Evolutionary conservation across 2,329 filamentous ascomycete species (phyloP).

Genomic region (Mariannaea elegans): DNA sequence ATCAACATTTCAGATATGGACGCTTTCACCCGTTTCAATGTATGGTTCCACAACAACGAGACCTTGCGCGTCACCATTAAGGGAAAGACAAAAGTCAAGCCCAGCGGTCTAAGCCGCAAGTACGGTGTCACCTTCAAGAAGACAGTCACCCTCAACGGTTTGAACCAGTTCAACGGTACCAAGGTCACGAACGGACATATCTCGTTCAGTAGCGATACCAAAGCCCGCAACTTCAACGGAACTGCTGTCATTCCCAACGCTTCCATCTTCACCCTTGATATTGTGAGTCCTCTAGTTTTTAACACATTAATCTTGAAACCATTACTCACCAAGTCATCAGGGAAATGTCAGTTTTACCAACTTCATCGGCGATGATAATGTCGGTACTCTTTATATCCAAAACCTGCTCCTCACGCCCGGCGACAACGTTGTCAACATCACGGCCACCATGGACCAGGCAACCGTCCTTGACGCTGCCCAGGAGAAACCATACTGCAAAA

Average conservation of each 20-base stretch:
- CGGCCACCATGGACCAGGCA: conserved; percentile 61
- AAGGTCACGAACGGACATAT: conserved; percentile 61
- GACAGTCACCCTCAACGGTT: conserved; percentile 58
- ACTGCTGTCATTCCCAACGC: conserved; percentile 69
- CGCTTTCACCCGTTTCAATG: conserved; percentile 65
- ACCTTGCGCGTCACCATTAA: conserved; percentile 59
- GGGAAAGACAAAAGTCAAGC: conserved; percentile 61
- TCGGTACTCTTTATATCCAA: conserved; percentile 67
- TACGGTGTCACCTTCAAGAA: conserved; percentile 66
- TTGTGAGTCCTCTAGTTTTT: conserved; percentile 59
- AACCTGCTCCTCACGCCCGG: conserved; percentile 68
- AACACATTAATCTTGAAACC: too few species aligned
- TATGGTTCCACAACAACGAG: conserved; percentile 60
- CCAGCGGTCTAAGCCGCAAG: conserved; percentile 57
- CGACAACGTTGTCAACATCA: conserved; percentile 63
- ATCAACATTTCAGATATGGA: conserved; percentile 56
- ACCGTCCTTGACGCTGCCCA: conserved; percentile 53
- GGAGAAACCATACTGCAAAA: conserved; percentile 60
- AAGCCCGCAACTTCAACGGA: conserved; percentile 69
- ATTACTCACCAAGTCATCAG: conserved; percentile 42
- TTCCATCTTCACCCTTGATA: conserved; percentile 69
- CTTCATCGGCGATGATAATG: conserved; percentile 57
- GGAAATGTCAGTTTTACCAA: conserved; percentile 72
- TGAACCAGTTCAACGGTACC: conserved; percentile 66
- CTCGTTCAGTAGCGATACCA: conserved; percentile 47